Base-by-base conservation (phyloP, 139 green algal genomes). In the Picochlorum sp. region DNA sequence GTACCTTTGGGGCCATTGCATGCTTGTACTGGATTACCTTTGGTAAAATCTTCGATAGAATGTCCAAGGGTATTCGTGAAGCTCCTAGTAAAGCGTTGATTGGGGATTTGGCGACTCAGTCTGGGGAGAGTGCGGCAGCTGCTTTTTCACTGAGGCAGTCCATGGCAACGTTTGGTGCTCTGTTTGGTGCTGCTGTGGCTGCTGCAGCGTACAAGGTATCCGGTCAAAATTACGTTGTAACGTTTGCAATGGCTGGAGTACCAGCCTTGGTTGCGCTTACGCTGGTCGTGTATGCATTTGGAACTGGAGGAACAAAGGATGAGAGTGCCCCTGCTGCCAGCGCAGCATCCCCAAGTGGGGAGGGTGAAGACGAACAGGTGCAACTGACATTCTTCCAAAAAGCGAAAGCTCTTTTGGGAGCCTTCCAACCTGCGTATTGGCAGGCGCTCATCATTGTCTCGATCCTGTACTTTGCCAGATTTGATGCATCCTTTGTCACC, bases 41-140 rank as follows among this genome's bases (percentile, higher is more conserved):
- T 31, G 86, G 76, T 65, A 90, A 90, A 73, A 65, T 86, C 7
- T 63, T 79, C 45, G 78, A 82, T 71, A 70, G 85, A 24, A 69
- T 88, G 69, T 77, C 57, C 60, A 92, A 94, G 74, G 85, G 87
- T 52, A 84, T 94, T 49, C 68, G 87, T 20, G 87, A 92, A 70
- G 87, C 87, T 2, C 85, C 87, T 51, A 84, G 77, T 45, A 92
- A 94, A 64, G 87, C 87, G 2, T 66, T 92, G 7, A 90, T 94
- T 68, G 87, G 86, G 24, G 79, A 92, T 49, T 77, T 92, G 52
- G 81, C 85, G 0, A 57, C 66, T 1, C 69, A 81, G 45, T 81
- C 75, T 18, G 87, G 87, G 11, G 85, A 94, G 68, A 65, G 71
- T 6, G 65, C 86, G 3, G 81, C 87, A 51, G 81, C 75, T 2